phyloP scores from a whole-genome alignment of 768 basidiomycete species.

The Russula sp. region DNA sequence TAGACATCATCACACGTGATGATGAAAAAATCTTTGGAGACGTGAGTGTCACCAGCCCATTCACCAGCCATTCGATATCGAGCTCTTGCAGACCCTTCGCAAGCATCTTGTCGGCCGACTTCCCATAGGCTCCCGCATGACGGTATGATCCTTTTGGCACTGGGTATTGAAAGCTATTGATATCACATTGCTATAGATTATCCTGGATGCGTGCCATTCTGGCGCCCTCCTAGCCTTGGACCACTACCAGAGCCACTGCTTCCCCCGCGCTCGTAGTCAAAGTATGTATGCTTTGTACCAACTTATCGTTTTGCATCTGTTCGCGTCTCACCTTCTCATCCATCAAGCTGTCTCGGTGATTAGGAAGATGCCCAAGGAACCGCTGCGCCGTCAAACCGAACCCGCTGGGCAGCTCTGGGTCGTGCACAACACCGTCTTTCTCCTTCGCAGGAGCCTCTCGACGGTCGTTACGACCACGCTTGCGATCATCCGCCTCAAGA shows the following conservation, averaged over 20 bases:
- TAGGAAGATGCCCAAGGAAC: not conserved
- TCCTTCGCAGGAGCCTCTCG: not conserved
- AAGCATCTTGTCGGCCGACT: conserved; percentile 19
- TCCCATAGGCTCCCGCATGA: conserved; percentile 16
- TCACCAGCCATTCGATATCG: not conserved
- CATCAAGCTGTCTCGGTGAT: not conserved
- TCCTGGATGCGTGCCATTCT: conserved; percentile 23
- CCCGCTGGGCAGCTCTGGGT: not conserved
- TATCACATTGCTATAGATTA: conserved; percentile 12
- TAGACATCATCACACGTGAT: conserved; percentile 12
- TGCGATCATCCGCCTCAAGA: conserved; percentile 1
- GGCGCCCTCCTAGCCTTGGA: conserved; percentile 21
- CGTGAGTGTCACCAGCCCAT: conserved; percentile 2
- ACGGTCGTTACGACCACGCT: not conserved
- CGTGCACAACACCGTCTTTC: not conserved
- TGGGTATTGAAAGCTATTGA: not conserved
- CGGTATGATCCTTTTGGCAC: not conserved
- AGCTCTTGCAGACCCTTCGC: conserved; percentile 14
- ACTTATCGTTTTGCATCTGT: not conserved
- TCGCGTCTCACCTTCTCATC: not conserved
- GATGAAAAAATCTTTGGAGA: conserved; percentile 13
- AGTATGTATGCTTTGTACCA: not conserved
- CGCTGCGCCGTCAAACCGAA: conserved; percentile 3
- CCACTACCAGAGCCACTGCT: conserved; percentile 19
- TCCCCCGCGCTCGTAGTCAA: not conserved